These are phyloP conservation scores for Silene noctiflora DNA, from an alignment of 179 eudicot genomes.

Conservation along the genomic window DNA sequence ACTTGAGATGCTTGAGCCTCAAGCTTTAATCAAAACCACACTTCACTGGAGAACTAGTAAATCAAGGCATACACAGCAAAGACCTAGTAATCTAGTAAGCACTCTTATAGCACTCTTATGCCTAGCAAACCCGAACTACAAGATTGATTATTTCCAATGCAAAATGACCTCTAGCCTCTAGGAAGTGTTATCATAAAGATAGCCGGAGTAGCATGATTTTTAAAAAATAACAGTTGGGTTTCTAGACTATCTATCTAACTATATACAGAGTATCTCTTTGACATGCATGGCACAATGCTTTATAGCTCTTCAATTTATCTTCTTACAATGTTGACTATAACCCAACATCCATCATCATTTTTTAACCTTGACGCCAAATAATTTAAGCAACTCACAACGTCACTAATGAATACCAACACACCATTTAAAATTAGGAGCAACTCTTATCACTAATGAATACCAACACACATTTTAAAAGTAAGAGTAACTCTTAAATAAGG, in stretches of 20 bases:
- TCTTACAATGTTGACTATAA: background rate
- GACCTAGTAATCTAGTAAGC: background rate
- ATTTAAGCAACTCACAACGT: no score
- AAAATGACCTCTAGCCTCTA: no score
- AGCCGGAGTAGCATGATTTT: no score
- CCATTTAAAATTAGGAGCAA: no score
- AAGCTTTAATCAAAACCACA: background rate
- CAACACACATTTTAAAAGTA: no score
- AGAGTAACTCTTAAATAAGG: no score
- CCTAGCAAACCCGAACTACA: background rate
- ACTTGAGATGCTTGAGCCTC: background rate
- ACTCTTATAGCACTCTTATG: background rate
- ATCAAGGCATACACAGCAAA: background rate
- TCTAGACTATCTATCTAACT: background rate
- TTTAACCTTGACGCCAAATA: no score
- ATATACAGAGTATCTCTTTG: no score
- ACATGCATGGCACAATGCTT: background rate
- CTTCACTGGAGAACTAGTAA: background rate
- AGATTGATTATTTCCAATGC: no score
- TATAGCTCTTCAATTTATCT: background rate
- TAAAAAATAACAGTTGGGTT: background rate
- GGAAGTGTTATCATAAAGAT: no score
- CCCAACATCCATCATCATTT: background rate
- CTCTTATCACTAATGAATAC: no score
- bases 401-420: no score